These are phyloP conservation scores for Ilex paraguariensis DNA, from an alignment of 305 asterid species.

Conservation along the genomic window DNA sequence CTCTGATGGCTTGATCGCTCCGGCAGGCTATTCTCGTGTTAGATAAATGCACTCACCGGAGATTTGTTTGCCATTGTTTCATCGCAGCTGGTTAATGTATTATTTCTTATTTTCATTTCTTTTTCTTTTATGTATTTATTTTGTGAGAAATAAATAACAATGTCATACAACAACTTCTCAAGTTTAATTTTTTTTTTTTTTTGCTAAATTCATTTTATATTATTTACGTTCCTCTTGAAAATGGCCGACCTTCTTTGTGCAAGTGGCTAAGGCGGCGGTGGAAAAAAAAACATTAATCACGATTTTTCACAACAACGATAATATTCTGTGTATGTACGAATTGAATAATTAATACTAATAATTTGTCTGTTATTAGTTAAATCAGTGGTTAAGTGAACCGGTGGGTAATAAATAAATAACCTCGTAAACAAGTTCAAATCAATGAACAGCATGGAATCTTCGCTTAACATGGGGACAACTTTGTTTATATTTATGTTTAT, in stretches of 20 bases:
- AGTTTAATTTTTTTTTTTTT: neutral
- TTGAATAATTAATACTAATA: neutral
- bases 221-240: neutral
- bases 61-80: neutral
- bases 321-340: neutral
- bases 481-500: no score
- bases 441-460: no score
- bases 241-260: constrained; percentile 1
- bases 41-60: no score
- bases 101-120: neutral
- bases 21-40: neutral
- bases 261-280: constrained; percentile 6
- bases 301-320: neutral
- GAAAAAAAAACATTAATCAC: neutral
- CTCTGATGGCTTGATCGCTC: neutral
- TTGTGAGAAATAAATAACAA: no score
- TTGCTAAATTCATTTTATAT: neutral
- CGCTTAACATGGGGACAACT: no score
- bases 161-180: no score
- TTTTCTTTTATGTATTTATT: neutral
- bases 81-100: neutral
- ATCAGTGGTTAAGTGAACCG: no score
- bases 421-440: no score
- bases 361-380: neutral
- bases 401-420: no score